phyloP scores from a whole-genome alignment of 305 asterid genomes.

The Fraxinus dipetala region DNA sequence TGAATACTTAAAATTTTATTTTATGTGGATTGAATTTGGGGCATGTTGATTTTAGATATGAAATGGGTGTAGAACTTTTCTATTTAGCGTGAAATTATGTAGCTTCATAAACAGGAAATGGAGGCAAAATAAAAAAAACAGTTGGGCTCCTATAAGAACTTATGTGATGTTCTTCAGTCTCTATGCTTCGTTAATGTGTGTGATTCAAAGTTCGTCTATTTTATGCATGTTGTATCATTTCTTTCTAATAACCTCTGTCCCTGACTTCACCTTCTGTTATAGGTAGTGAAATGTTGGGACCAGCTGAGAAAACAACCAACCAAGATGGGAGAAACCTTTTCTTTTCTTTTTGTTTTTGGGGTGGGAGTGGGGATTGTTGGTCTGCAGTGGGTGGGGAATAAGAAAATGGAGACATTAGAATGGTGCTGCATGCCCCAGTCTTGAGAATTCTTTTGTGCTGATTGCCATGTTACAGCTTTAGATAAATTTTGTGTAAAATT shows the following conservation, averaged over 20 bases:
- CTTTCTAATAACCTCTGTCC: not conserved
- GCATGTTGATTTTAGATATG: not conserved
- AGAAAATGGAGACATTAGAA: not conserved
- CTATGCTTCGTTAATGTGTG: not conserved
- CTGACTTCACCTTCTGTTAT: not conserved
- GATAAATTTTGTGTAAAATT: constrained; percentile 6
- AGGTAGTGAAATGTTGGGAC: not conserved
- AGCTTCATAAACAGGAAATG: not conserved
- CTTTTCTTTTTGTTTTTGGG: not conserved
- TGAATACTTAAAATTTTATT: not conserved
- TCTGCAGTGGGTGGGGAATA: not conserved
- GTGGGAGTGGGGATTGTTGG: not conserved
- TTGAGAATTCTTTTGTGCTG: not conserved
- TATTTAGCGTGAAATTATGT: not conserved
- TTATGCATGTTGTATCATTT: not conserved
- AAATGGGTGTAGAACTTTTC: not conserved
- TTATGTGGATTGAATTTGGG: not conserved
- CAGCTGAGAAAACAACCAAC: not conserved
- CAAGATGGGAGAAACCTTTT: not conserved
- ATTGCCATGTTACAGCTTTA: not conserved
- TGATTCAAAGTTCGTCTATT: not conserved
- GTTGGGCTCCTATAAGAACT: not conserved
- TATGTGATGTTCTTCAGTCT: not conserved
- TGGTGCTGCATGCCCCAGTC: not conserved
- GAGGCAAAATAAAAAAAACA: not conserved